Evolutionary conservation across 164 flowering plant species (phyloP).

Genomic region (Nelumbo lutea): DNA sequence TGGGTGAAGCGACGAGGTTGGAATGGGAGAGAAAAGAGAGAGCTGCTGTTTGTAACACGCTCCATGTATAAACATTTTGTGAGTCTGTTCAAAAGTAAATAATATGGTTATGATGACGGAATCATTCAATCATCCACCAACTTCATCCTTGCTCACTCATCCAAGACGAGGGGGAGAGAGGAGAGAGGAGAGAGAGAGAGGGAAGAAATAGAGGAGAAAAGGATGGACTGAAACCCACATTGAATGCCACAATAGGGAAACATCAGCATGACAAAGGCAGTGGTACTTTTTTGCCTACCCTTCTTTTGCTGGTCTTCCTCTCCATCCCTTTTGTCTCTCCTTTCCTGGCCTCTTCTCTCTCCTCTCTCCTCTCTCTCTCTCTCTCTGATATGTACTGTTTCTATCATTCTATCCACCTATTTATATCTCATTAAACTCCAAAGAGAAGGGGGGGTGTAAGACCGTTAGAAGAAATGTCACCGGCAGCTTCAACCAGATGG

Average conservation of each 20-base stretch:
- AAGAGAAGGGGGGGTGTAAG: background rate
- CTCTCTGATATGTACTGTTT: slow-evolving; percentile 1
- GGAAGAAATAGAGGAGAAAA: too few relatives aligned
- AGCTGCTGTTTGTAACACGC: too few relatives aligned
- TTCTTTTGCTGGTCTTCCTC: too few relatives aligned
- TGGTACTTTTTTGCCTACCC: too few relatives aligned
- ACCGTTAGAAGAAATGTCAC: slow-evolving; percentile 29
- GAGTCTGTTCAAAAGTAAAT: background rate
- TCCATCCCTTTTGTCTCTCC: background rate
- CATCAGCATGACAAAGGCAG: too few relatives aligned
- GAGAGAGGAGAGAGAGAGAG: too few relatives aligned
- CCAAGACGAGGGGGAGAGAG: too few relatives aligned
- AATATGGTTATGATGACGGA: slow-evolving; percentile 34
- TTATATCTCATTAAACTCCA: background rate
- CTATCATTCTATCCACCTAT: background rate
- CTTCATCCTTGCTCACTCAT: background rate
- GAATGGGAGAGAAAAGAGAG: too few relatives aligned
- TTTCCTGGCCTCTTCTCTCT: background rate
- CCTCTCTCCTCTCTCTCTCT: background rate
- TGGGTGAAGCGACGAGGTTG: too few relatives aligned
- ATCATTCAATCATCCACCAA: slow-evolving; percentile 22
- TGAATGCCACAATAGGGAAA: too few relatives aligned
- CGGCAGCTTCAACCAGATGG: slow-evolving; percentile 60
- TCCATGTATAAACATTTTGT: too few relatives aligned
- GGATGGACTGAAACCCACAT: too few relatives aligned